phyloP scores from a whole-genome alignment of 202 grass and related monocot species.

The Setaria italica region DNA sequence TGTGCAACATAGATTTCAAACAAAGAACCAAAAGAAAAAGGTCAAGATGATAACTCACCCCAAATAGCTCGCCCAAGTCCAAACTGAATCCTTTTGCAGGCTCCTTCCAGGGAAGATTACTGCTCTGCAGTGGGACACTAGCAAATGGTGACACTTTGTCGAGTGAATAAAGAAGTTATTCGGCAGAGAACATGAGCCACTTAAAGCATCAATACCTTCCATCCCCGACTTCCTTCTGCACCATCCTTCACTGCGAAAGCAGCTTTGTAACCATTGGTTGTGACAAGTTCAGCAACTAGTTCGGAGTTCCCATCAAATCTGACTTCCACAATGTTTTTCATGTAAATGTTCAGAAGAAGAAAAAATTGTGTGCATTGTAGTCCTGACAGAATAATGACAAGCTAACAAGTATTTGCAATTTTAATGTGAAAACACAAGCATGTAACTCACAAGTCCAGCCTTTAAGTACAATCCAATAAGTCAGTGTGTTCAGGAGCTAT shows the following conservation, averaged over 20 bases:
- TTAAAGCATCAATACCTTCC: conserved; percentile 65
- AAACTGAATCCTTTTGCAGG: conserved; percentile 73
- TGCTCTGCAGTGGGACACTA: conserved; percentile 74
- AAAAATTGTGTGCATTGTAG: conserved; percentile 1
- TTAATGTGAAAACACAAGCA: neutral
- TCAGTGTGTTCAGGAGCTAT: neutral
- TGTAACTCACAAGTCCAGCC: neutral
- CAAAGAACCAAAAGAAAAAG: neutral
- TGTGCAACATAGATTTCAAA: neutral
- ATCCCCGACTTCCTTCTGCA: conserved; percentile 85
- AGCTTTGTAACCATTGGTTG: conserved; percentile 89
- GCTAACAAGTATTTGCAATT: neutral
- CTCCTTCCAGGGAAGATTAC: conserved; percentile 81
- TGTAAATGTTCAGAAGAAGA: conserved; percentile 40
- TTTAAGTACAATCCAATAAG: conserved; percentile 16
- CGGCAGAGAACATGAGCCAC: neutral
- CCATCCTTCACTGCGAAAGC: conserved; percentile 92
- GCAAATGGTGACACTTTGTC: conserved; percentile 54
- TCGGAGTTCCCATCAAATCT: conserved; percentile 92
- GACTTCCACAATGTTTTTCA: conserved; percentile 41
- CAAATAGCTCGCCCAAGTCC: conserved; percentile 68
- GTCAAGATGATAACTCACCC: conserved; percentile 54
- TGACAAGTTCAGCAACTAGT: conserved; percentile 80
- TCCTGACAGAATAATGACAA: neutral
- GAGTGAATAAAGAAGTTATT: conserved; percentile 19